These are phyloP conservation scores for Penicillium sp. DNA, from an alignment of 2,329 filamentous ascomycete genomes.

Conservation along the genomic window DNA sequence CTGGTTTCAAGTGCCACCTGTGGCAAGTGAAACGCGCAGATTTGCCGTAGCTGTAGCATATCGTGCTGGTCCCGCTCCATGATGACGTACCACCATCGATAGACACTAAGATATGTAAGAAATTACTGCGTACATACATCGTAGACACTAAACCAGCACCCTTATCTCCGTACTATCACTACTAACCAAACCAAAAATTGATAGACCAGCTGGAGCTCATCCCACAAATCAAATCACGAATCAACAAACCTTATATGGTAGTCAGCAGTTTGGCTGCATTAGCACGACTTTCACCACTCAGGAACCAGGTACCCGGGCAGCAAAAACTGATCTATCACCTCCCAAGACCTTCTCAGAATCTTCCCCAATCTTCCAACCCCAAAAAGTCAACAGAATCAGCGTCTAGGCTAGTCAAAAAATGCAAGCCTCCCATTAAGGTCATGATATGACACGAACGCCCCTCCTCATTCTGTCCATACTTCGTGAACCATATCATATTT, in stretches of 20 bases:
- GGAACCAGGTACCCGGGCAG: constrained; percentile 11
- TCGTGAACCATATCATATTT: constrained; percentile 12
- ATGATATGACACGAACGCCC: not conserved
- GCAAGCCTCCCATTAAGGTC: constrained; percentile 10
- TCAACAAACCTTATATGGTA: constrained; percentile 12
- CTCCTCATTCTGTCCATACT: not conserved
- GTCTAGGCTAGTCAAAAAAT: too few relatives aligned
- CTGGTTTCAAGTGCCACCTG: not conserved
- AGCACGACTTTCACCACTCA: constrained; percentile 5
- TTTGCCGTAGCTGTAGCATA: not conserved
- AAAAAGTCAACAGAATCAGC: too few relatives aligned
- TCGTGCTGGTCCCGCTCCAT: too few relatives aligned
- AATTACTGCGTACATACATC: not conserved
- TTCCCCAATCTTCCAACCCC: not conserved
- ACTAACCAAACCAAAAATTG: not conserved
- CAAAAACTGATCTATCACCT: constrained; percentile 14
- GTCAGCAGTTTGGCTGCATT: constrained; percentile 10
- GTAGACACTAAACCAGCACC: not conserved
- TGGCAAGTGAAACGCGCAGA: not conserved
- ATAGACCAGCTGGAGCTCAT: not conserved
- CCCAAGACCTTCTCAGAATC: constrained; percentile 15
- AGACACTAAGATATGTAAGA: not conserved
- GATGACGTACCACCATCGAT: not conserved
- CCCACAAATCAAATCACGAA: not conserved
- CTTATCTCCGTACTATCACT: not conserved